Conservation (phyloP, 1,284 basidiomycete genomes). For the Pseudozyma tsukubaensis region DNA sequence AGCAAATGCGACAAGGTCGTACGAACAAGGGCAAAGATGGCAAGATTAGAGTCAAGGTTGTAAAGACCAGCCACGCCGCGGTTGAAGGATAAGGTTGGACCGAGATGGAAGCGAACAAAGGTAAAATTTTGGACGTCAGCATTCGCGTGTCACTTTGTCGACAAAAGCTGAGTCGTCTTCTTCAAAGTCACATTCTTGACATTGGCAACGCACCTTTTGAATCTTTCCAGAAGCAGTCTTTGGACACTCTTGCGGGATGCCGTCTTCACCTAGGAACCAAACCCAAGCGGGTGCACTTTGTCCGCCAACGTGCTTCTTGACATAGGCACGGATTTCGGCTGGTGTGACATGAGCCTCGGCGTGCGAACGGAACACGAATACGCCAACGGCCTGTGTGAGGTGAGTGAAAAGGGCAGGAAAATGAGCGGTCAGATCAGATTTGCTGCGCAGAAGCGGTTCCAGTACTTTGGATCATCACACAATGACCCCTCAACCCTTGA, state of each 20-base stretch:
- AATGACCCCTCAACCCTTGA: no score
- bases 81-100: conserved; percentile 10
- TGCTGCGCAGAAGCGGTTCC: no score
- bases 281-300: conserved; percentile 78
- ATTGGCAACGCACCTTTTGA: conserved; percentile 75
- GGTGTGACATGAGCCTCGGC: conserved; percentile 27
- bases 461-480: no score
- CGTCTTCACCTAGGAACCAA: conserved; percentile 81
- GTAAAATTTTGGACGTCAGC: conserved; percentile 12
- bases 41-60: conserved; percentile 1
- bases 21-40: conserved; percentile 3
- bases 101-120: conserved; percentile 25
- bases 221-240: conserved; percentile 90
- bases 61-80: conserved; percentile 17
- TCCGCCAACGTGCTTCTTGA: conserved; percentile 51
- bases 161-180: neutral
- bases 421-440: conserved; percentile 1
- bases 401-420: neutral
- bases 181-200: conserved; percentile 9
- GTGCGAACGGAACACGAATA: conserved; percentile 48
- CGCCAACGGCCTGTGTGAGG: conserved; percentile 51
- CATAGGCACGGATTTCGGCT: conserved; percentile 72
- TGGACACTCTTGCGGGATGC: conserved; percentile 75
- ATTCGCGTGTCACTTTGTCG: neutral
- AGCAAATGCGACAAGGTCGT: neutral